Conservation (phyloP, 441 rosid species). For the Gossypium aridum region DNA sequence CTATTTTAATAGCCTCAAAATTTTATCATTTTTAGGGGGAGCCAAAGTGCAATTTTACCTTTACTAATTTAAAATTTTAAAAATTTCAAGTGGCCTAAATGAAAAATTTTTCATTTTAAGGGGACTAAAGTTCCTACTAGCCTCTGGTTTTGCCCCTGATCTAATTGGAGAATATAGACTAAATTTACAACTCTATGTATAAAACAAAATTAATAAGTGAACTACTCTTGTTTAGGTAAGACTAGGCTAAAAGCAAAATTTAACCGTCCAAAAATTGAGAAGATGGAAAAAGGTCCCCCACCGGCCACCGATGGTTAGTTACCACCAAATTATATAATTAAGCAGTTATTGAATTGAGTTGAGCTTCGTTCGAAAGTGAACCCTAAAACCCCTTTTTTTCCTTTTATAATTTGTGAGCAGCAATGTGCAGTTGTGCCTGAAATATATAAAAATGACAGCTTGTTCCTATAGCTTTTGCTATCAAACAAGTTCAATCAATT, state of each 20-base stretch:
- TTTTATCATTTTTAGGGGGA: too few species aligned
- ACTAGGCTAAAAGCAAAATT: too few species aligned
- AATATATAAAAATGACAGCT: neutral
- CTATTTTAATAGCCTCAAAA: too few species aligned
- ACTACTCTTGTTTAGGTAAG: too few species aligned
- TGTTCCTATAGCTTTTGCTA: neutral
- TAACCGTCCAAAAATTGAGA: neutral
- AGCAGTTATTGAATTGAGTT: neutral
- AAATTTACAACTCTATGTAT: too few species aligned
- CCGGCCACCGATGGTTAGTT: neutral
- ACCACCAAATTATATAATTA: neutral
- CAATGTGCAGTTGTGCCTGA: neutral
- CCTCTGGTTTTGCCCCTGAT: too few species aligned
- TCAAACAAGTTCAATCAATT: constrained; percentile 6
- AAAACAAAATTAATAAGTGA: too few species aligned
- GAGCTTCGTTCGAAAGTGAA: neutral
- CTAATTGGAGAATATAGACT: too few species aligned
- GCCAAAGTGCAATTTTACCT: accelerated
- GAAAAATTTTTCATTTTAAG: accelerated
- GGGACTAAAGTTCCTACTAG: accelerated
- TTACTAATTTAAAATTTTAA: too few species aligned
- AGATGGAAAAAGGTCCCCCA: neutral
- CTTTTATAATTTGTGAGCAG: neutral
- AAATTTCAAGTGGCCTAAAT: too few species aligned
- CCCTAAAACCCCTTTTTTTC: neutral